Evolutionary conservation across 2,329 filamentous ascomycete genomes (phyloP).

Genomic region (Colletotrichum trifolii): DNA sequence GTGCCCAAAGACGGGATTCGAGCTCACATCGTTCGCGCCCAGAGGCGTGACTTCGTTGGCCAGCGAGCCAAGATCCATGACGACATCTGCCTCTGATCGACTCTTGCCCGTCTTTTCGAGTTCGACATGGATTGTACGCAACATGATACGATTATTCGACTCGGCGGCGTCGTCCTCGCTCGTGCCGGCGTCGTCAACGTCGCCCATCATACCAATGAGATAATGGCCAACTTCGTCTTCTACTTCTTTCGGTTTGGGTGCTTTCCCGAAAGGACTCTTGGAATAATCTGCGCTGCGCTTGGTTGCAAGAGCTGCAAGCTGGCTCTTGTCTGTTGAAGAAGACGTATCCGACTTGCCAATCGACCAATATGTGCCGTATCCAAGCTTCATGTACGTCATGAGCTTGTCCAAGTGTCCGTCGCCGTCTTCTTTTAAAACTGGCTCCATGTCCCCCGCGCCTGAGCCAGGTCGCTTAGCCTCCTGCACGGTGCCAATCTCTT

Average conservation of each 20-base stretch:
- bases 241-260: constrained; percentile 11
- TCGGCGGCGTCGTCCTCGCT: constrained; percentile 47
- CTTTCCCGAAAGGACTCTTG: constrained; percentile 8
- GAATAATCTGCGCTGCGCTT: constrained; percentile 7
- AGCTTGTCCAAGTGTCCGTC: constrained; percentile 63
- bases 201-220: constrained; percentile 75
- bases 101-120: constrained; percentile 57
- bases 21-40: constrained; percentile 34
- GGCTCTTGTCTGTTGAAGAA: constrained; percentile 9
- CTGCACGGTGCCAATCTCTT: constrained; percentile 32
- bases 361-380: constrained; percentile 76
- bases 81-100: constrained; percentile 56
- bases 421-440: constrained; percentile 41
- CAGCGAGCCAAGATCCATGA: constrained; percentile 53
- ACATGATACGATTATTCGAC: constrained; percentile 65
- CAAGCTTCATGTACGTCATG: constrained; percentile 73
- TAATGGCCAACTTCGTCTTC: constrained; percentile 58
- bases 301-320: constrained; percentile 16
- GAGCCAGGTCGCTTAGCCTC: constrained; percentile 25
- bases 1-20: constrained; percentile 48
- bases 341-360: constrained; percentile 30
- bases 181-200: constrained; percentile 70
- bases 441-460: neutral
- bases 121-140: constrained; percentile 76
- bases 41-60: constrained; percentile 31